Conservation (phyloP, 768 basidiomycete species). For the Gloeopeniophorella convolvens region DNA sequence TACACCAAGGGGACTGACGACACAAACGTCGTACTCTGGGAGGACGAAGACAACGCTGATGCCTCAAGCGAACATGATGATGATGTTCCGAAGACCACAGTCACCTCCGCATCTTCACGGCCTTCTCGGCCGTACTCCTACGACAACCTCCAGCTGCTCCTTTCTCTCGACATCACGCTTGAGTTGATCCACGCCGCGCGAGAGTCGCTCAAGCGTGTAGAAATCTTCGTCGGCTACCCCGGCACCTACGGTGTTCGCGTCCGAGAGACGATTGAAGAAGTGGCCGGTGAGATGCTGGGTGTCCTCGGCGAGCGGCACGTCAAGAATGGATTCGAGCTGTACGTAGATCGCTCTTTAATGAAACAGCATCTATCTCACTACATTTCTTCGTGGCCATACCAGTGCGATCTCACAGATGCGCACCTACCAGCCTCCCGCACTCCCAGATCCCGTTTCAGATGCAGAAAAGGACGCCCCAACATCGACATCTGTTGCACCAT, state of each 20-base stretch:
- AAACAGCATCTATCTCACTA: not conserved
- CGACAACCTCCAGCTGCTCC: constrained; percentile 72
- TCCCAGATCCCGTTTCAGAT: constrained; percentile 39
- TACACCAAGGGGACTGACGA: constrained; percentile 15
- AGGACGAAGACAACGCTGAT: constrained; percentile 13
- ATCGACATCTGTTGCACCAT: constrained; percentile 60
- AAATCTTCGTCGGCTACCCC: constrained; percentile 85
- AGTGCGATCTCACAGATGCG: constrained; percentile 90
- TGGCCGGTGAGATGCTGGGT: constrained; percentile 80
- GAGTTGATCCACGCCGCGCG: constrained; percentile 92
- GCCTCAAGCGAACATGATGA: constrained; percentile 10
- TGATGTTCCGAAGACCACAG: constrained; percentile 12
- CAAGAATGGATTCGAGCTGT: constrained; percentile 60
- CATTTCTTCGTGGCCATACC: not conserved
- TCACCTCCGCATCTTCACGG: constrained; percentile 23
- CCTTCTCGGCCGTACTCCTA: constrained; percentile 23
- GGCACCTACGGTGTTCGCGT: constrained; percentile 84
- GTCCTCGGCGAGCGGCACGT: constrained; percentile 76
- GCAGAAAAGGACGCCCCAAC: constrained; percentile 42
- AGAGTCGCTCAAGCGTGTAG: constrained; percentile 85
- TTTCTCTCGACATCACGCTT: constrained; percentile 87
- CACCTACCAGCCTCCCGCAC: constrained; percentile 84
- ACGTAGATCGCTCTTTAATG: not conserved
- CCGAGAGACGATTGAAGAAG: constrained; percentile 88
- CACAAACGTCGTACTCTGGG: constrained; percentile 16